Evolutionary conservation across 1,139 yeast species (phyloP), one percentile per base, ranked within the genome.

Genomic region (Geotrichum fermentans): DNA sequence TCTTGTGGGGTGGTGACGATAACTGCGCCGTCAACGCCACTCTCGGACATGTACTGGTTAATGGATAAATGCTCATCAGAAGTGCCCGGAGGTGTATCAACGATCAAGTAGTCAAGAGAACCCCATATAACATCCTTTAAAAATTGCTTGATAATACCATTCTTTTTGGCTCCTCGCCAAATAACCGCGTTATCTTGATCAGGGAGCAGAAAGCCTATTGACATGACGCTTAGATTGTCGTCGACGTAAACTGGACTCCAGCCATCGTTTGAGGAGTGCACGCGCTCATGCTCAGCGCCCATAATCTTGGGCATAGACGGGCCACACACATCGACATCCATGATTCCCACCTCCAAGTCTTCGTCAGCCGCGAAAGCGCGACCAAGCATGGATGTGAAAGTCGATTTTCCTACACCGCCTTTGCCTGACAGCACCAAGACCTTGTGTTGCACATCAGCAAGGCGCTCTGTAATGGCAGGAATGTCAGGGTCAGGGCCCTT

Each of bases 21-120:
- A 29, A 94, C 73, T 0, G 98, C 98, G 0, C 99, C 99, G 64
- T 92, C 97, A 1, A 92, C 82, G 0, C 97, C 96, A 5, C 83
- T 82, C 41, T 88, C 96, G 60, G 87, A 84, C 77, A 94, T 73
- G 61, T 86, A 90, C 43, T 86, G 82, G 38, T 92, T 87, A 22
- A 92, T 90, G 7, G 95, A 82, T 42, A 94, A 73, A 66, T 94
- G 99, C 65, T 94, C 99, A 65, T 94, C 99, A 0, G 96, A 84
- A 0, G 99, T 92, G 0, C 99, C 98, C 0, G 99, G 99, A 0
- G 98, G 99, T 0, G 99, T 94, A 61, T 94, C 99, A 4, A 94
- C 86, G 14, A 94, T 77, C 58, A 94, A 72, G 62, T 87, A 92
- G 67, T 94, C 97, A 50, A 94, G 71, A 45, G 82, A 82, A 1